phyloP scores from a whole-genome alignment of 805 yeast genomes.

The Schizosaccharomyces cryophilus region DNA sequence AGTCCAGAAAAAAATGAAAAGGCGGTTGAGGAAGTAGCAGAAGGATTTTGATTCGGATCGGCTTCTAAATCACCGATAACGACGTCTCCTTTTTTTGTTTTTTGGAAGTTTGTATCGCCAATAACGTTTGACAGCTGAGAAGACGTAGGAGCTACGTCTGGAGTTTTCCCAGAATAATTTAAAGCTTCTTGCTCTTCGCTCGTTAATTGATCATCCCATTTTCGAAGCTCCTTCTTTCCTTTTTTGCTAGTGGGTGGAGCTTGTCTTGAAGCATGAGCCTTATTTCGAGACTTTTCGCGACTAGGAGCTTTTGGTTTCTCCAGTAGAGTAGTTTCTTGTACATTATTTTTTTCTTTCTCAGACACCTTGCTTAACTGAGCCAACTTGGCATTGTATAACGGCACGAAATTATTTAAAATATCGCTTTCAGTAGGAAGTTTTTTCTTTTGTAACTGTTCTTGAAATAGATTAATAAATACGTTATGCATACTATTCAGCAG shows the following conservation, averaged over 20 bases:
- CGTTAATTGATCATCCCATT: constrained; percentile 33
- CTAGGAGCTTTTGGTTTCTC: background rate
- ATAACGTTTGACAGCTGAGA: background rate
- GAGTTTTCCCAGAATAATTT: constrained; percentile 26
- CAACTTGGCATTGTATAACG: background rate
- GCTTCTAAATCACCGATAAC: constrained; percentile 29
- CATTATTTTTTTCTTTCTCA: background rate
- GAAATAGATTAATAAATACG: constrained; percentile 13
- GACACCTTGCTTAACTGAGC: background rate
- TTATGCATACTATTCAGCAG: constrained; percentile 6
- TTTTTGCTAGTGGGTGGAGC: constrained; percentile 7
- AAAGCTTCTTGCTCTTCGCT: constrained; percentile 22
- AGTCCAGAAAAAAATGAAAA: constrained; percentile 35
- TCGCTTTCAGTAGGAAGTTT: background rate
- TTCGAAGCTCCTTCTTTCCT: constrained; percentile 25
- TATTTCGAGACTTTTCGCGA: background rate
- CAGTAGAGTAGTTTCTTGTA: background rate
- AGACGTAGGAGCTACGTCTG: background rate
- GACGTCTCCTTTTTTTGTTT: constrained; percentile 31
- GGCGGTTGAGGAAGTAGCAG: constrained; percentile 16
- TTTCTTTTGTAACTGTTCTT: constrained; percentile 12
- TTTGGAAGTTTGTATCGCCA: constrained; percentile 17
- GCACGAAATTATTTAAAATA: background rate
- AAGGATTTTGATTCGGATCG: constrained; percentile 4
- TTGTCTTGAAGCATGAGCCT: constrained; percentile 1